Conservation (phyloP, 2,329 filamentous ascomycete species). For the Trichoderma sp. region DNA sequence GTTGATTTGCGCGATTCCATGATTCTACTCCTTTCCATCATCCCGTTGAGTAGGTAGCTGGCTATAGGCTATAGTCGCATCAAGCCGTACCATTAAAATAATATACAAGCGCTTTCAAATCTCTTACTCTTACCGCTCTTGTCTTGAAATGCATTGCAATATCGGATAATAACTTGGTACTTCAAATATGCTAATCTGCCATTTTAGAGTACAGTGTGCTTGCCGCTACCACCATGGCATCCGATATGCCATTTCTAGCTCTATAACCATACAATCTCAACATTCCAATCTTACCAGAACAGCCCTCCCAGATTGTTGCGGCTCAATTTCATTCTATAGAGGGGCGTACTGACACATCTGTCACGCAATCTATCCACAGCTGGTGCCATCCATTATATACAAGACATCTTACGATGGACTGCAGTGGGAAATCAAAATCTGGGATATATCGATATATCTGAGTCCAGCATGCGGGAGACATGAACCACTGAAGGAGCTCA, state of each 20-base stretch:
- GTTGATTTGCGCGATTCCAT: not conserved
- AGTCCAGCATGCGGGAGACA: not conserved
- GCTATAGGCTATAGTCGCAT: not conserved
- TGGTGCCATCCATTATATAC: no score
- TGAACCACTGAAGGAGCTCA: not conserved
- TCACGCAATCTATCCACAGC: not conserved
- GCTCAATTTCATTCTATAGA: not conserved
- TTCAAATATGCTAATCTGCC: not conserved
- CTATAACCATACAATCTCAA: not conserved
- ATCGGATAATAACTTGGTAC: not conserved
- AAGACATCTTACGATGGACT: not conserved
- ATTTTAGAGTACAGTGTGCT: not conserved
- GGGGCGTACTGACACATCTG: not conserved
- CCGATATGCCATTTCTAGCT: not conserved
- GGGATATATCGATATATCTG: not conserved
- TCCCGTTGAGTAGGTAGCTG: no score
- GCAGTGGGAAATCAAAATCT: not conserved
- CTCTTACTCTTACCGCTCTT: not conserved
- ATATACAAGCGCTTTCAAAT: not conserved
- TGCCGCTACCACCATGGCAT: not conserved
- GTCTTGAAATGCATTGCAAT: not conserved
- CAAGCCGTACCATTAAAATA: not conserved
- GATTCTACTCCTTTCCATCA: not conserved
- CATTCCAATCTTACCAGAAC: not conserved
- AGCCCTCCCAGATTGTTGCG: not conserved